Evolutionary conservation across 2,329 filamentous ascomycete genomes (phyloP).

Genomic region (Fusarium sp.): DNA sequence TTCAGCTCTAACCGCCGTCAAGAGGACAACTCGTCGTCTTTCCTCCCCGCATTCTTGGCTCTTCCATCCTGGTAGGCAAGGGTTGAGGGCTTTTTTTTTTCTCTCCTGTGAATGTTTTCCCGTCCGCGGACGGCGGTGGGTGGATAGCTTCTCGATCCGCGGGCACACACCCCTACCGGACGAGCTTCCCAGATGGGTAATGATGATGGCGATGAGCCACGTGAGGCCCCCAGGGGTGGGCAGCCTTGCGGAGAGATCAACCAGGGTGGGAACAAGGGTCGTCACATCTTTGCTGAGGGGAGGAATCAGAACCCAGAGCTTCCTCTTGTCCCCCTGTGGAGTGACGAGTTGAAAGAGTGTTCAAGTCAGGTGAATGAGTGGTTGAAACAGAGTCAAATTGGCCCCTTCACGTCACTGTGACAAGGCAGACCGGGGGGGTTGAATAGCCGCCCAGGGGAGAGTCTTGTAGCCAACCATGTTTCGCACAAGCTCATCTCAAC

Average conservation of each 20-base stretch:
- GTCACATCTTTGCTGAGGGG: neutral
- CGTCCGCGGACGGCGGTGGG: slow-evolving; percentile 1
- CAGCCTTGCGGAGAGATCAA: slow-evolving; percentile 2
- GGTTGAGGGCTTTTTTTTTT: neutral
- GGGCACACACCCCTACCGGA: slow-evolving; percentile 15
- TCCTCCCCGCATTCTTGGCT: slow-evolving; percentile 32
- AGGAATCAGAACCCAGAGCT: neutral
- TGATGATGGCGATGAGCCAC: slow-evolving; percentile 32
- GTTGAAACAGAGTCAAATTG: slow-evolving; percentile 1
- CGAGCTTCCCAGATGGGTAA: slow-evolving; percentile 42
- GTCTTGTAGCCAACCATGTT: slow-evolving; percentile 2
- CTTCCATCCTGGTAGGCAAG: neutral
- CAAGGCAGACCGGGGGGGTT: neutral
- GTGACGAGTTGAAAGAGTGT: neutral
- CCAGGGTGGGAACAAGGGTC: neutral
- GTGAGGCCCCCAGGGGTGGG: slow-evolving; percentile 24
- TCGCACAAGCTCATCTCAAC: neutral
- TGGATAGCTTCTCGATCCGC: neutral
- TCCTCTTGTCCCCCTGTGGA: neutral
- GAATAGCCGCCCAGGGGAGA: neutral
- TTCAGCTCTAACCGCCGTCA: neutral
- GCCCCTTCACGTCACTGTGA: slow-evolving; percentile 6
- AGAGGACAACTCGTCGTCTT: neutral
- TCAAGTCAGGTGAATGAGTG: neutral
- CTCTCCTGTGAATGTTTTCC: neutral